Base-by-base conservation (phyloP, 208 protist species). In the Leptomonas seymouri region DNA sequence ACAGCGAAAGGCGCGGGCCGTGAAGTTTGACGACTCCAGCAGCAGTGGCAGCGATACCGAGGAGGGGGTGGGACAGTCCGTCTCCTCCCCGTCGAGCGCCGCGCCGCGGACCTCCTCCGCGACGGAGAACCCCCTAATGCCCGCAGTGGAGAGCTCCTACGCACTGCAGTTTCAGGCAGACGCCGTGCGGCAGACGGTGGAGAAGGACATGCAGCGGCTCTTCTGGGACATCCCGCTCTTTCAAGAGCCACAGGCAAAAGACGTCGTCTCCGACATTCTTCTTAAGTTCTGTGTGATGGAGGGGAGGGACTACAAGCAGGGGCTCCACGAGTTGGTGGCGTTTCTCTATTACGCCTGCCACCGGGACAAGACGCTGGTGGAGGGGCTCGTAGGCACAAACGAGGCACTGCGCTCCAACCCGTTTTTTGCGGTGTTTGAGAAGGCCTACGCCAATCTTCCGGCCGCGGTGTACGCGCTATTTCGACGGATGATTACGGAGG, bases 321-420 rank as follows among this genome's bases (percentile, higher is more conserved):
- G 94, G 9, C 90, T 98, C 65, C 93, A 98, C 67, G 95, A 98
- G 59, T 67, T 98, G 31, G 78, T 93, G 14, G 89, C 93, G 25
- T 93, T 95, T 46, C 65, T 95, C 16, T 97, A 96, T 51, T 85
- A 76, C 46, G 60, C 61, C 30, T 78, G 67, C 11, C 62, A 80
- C 53, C 78, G 82, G 15, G 82, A 87, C 50, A 62, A 71, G 45
- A 23, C 30, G 16, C n/a, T 84, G 12, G 69, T 51, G 8, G 62
- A 77, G 21, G 36, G 30, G 15, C 68, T 77, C 20, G 48, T 27
- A 0, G 56, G 50, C 42, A 55, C 73, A 36, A 59, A 60, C 49
- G 41, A 63, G 0, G 46, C 57, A 3, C 64, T 77, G 57, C 64
- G 64, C 30, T 36, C 39, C 15, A 58, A 21, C 16, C 27, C 71